Conservation (phyloP, 768 basidiomycete genomes). For the Leucogyrophana mollusca region DNA sequence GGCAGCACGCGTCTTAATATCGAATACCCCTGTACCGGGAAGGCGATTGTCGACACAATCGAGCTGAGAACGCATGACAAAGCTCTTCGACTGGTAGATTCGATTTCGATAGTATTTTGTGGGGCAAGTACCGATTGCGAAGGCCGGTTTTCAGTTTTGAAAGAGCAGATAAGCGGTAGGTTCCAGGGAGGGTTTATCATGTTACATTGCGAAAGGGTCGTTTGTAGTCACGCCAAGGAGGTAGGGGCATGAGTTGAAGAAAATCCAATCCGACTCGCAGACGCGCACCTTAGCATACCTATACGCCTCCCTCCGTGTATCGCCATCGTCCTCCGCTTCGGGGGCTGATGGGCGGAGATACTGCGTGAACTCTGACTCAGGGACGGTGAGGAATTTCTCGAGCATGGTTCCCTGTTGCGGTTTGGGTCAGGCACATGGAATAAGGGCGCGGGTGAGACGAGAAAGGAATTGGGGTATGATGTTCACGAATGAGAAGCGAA, state of each 20-base stretch:
- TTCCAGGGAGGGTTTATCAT: not conserved
- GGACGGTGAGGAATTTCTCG: conserved; percentile 81
- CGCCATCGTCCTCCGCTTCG: conserved; percentile 21
- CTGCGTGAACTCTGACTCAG: conserved; percentile 59
- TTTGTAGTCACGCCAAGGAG: too few relatives aligned
- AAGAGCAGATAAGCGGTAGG: not conserved
- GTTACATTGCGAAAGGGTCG: too few relatives aligned
- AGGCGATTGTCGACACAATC: conserved; percentile 81
- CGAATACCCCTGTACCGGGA: conserved; percentile 91
- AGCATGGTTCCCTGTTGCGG: conserved; percentile 73
- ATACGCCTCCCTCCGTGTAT: conserved; percentile 67
- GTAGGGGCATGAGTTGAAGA: conserved; percentile 1
- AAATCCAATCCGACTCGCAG: too few relatives aligned
- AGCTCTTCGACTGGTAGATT: conserved; percentile 43
- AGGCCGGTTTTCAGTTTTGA: conserved; percentile 41
- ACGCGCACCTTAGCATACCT: conserved; percentile 74
- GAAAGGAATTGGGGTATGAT: too few relatives aligned
- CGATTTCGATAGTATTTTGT: not conserved
- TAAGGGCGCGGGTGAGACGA: not conserved
- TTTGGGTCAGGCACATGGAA: not conserved
- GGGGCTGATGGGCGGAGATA: conserved; percentile 40
- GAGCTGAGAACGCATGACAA: conserved; percentile 94
- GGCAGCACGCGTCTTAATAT: conserved; percentile 93
- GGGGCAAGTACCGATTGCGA: not conserved
- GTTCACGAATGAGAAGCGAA: not conserved